These are phyloP conservation scores for Plasmodium falciparum DNA, from an alignment of 169 alveolate species.

Conservation along the genomic window DNA sequence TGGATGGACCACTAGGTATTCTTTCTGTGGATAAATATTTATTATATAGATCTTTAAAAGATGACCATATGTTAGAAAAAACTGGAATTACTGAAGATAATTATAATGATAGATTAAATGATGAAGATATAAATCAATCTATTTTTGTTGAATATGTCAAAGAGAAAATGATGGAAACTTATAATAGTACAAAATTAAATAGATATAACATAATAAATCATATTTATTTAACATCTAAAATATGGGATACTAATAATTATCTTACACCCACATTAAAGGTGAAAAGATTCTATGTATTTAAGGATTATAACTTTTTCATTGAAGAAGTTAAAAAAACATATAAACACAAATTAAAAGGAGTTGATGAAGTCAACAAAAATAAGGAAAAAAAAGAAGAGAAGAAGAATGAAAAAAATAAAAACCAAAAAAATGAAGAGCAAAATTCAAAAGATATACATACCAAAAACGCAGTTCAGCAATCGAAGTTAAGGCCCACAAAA, in stretches of 20 bases:
- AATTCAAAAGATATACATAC: too few species aligned
- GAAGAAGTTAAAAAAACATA: constrained; percentile 4
- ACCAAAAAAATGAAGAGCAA: too few species aligned
- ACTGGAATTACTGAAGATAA: not conserved
- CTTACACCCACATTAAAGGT: constrained; percentile 57
- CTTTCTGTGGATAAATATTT: constrained; percentile 28
- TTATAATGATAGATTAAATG: not conserved
- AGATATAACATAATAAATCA: constrained; percentile 22
- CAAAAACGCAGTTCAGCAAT: too few species aligned
- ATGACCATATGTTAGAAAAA: constrained; percentile 14
- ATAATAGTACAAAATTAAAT: constrained; percentile 25
- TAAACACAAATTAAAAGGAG: too few species aligned
- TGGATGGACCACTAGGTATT: constrained; percentile 61
- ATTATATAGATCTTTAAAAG: constrained; percentile 2
- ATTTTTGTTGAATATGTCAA: constrained; percentile 23
- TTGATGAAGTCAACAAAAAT: too few species aligned
- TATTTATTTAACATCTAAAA: constrained; percentile 25
- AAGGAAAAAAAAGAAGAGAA: too few species aligned
- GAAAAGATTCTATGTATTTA: constrained; percentile 26
- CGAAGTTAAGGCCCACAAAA: too few species aligned
- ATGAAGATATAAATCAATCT: not conserved
- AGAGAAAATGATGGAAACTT: constrained; percentile 27
- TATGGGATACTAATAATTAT: constrained; percentile 48
- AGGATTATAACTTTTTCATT: constrained; percentile 32
- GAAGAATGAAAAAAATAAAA: too few species aligned